Evolutionary conservation across 2,329 filamentous ascomycete species (phyloP).

Genomic region (Ambrosiella xylebori): DNA sequence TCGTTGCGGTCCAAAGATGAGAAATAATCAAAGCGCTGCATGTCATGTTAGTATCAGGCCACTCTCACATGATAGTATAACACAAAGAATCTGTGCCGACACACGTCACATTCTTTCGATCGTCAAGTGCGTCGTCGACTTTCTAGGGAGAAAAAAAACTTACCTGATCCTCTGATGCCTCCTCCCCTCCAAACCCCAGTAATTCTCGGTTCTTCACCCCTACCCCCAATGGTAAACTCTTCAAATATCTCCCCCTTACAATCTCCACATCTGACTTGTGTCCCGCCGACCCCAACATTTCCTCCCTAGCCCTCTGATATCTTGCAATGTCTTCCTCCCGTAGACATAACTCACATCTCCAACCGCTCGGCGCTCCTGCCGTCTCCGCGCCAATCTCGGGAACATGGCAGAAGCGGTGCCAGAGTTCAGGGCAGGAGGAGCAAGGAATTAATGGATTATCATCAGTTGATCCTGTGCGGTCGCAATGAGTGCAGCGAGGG

Average conservation of each 20-base stretch:
- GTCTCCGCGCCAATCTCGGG: slow-evolving; percentile 14
- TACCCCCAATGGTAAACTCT: slow-evolving; percentile 19
- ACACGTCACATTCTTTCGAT: no score
- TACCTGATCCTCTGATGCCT: slow-evolving; percentile 21
- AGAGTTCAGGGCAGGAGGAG: slow-evolving; percentile 15
- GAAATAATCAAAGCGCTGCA: slow-evolving; percentile 25
- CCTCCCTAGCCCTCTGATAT: slow-evolving; percentile 14
- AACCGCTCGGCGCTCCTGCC: slow-evolving; percentile 5
- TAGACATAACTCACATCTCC: slow-evolving; percentile 15
- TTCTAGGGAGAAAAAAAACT: slow-evolving; percentile 14
- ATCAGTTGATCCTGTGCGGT: slow-evolving; percentile 13
- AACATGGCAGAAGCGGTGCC: slow-evolving; percentile 17
- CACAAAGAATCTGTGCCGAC: neutral
- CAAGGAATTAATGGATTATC: slow-evolving; percentile 16
- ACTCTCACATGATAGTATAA: neutral
- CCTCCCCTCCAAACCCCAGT: slow-evolving; percentile 23
- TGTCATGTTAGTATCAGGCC: slow-evolving; percentile 8
- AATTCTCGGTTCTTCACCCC: slow-evolving; percentile 22
- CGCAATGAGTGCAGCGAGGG: slow-evolving; percentile 15
- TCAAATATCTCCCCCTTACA: slow-evolving; percentile 20
- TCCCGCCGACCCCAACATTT: slow-evolving; percentile 13
- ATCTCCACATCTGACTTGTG: slow-evolving; percentile 18
- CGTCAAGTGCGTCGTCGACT: no score
- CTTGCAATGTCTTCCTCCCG: slow-evolving; percentile 14
- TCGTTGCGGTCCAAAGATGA: slow-evolving; percentile 22